Evolutionary conservation across 164 flowering plant species (phyloP), one percentile per base, ranked within the genome.

Genomic region (Protea cynaroides): DNA sequence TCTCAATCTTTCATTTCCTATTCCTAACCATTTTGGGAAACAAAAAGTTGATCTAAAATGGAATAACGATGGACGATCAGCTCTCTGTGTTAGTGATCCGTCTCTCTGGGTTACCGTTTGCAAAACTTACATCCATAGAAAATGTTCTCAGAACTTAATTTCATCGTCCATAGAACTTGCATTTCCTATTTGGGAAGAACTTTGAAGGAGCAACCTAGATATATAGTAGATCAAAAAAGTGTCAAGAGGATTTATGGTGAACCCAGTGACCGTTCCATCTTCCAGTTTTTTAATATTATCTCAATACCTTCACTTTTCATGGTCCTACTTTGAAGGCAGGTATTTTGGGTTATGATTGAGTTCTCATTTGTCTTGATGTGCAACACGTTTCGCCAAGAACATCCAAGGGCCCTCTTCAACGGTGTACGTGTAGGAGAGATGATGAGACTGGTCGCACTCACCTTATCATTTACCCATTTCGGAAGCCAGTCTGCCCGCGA

Each of bases 111-210:
- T 29, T 47, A 64, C 34, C 8, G 29, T 58, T 58, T 61, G 21
- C 25, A n/a, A 25, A n/a, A 38, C 44, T 55, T 50, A 25, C 14
- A 11, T 29, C 25, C 0, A 8, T 47, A 0, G 25, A 36, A 40
- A 9, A 23, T 9, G 18, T 58, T 54, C 21, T 65, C 24, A 56
- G n/a, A 56, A 19, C 40, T 59, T 19, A 37, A 55, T 71, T 51
- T 14, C 2, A 38, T 53, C 29, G 36, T 0, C 52, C 65, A 47
- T 34, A 29, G 78, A 94, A 97, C 57, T 78, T 94, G 84, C 89
- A 86, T 77, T 89, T 94, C 78, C 70, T 94, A 73, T 91, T 84
- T 62, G 98, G 96, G 62, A 94, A 94, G 71, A 94, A 94, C 74
- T 77, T 91, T 23, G 99, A 94, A 81, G 74, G 88, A 58, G 96